A percentile compares a stretch with the other conserved stretches of the same genome.
These are phyloP conservation scores for Suhomyces bribrorum DNA, from an alignment of 1,139 yeast species.

Conservation along the genomic window DNA sequence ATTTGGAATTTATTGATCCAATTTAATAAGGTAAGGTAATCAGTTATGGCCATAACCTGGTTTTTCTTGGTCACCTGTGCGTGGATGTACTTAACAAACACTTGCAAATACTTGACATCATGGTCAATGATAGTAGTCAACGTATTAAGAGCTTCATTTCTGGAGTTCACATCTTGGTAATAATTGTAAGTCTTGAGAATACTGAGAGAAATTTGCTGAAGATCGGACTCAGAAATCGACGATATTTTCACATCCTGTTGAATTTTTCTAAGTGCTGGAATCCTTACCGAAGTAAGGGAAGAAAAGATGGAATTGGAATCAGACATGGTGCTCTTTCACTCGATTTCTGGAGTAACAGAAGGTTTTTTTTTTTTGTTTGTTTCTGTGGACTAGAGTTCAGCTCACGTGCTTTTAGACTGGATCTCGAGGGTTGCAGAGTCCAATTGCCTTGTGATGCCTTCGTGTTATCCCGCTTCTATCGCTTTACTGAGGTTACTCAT, in stretches of 20 bases:
- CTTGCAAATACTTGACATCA: slow-evolving; percentile 34
- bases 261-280: slow-evolving; percentile 28
- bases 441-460: slow-evolving; percentile 1
- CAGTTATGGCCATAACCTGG: slow-evolving; percentile 50
- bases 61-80: slow-evolving; percentile 32
- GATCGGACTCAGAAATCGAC: slow-evolving; percentile 23
- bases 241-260: slow-evolving; percentile 16
- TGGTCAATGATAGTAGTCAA: slow-evolving; percentile 35
- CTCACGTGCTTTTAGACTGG: neutral
- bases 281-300: slow-evolving; percentile 38
- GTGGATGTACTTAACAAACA: slow-evolving; percentile 38
- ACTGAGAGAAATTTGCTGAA: slow-evolving; percentile 22
- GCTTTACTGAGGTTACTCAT: no score
- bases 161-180: slow-evolving; percentile 52
- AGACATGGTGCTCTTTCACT: slow-evolving; percentile 17
- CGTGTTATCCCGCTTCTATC: no score
- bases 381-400: neutral
- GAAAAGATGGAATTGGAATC: slow-evolving; percentile 29
- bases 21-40: slow-evolving; percentile 54
- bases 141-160: slow-evolving; percentile 39
- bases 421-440: neutral
- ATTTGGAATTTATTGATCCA: slow-evolving; percentile 51
- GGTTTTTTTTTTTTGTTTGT: neutral
- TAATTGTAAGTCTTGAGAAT: slow-evolving; percentile 50
- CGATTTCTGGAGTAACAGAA: neutral